phyloP scores from a whole-genome alignment of 129 eudicot species.

The Flaveria brownii region DNA sequence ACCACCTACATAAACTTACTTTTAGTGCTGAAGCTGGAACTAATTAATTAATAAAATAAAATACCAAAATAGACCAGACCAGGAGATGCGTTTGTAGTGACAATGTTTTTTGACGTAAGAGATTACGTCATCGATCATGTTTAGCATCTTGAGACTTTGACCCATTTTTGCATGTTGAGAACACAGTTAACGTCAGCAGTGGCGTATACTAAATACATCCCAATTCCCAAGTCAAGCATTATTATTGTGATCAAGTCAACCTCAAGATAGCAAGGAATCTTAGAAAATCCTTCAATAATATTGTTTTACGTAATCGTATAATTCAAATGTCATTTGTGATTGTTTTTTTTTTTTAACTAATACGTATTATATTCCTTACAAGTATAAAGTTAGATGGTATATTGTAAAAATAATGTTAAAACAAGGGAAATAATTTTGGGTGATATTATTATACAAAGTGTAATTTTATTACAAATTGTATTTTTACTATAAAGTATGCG shows the following conservation, averaged over 20 bases:
- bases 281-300: background rate
- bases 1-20: background rate
- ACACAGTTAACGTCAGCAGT: background rate
- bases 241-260: background rate
- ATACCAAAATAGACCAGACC: background rate
- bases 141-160: background rate
- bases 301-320: no score
- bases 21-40: background rate
- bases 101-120: background rate
- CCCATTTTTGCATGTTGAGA: background rate
- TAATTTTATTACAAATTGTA: no score
- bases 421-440: background rate
- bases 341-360: no score
- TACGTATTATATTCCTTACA: no score
- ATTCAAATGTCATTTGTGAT: no score
- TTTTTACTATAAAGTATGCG: no score
- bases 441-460: no score
- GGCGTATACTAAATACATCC: background rate
- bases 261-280: constrained; percentile 9
- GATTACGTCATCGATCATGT: constrained; percentile 10
- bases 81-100: background rate
- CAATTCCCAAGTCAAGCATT: background rate
- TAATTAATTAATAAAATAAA: background rate
- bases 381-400: no score
- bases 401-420: background rate